A percentile compares a stretch with the other conserved stretches of the same genome.
Conservation (phyloP, 495 filamentous ascomycete species). For the Letharia lupina region DNA sequence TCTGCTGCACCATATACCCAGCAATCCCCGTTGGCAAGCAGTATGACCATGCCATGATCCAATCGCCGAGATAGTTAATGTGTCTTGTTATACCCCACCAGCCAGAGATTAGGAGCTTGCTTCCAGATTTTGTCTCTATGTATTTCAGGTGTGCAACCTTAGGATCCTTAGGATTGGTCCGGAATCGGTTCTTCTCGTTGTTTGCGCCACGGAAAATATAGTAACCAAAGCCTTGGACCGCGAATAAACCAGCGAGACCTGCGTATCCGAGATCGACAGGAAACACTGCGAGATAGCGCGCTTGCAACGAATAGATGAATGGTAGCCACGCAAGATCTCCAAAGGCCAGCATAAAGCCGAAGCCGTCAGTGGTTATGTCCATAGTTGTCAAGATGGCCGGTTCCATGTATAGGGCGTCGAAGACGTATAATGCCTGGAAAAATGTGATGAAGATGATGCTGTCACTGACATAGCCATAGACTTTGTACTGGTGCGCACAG, state of each 20-base stretch:
- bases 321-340: slow-evolving; percentile 93
- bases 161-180: slow-evolving; percentile 78
- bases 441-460: slow-evolving; percentile 73
- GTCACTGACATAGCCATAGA: slow-evolving; percentile 74
- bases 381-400: slow-evolving; percentile 89
- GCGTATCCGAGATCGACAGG: slow-evolving; percentile 63
- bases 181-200: slow-evolving; percentile 90
- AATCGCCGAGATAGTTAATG: slow-evolving; percentile 98
- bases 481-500: slow-evolving; percentile 78
- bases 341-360: slow-evolving; percentile 94
- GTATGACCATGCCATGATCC: slow-evolving; percentile 89
- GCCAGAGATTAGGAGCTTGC: slow-evolving; percentile 71
- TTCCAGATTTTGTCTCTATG: slow-evolving; percentile 77
- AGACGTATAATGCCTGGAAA: slow-evolving; percentile 75
- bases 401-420: slow-evolving; percentile 87
- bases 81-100: slow-evolving; percentile 95
- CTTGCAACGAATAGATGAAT: slow-evolving; percentile 78
- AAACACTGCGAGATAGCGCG: slow-evolving; percentile 78
- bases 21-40: slow-evolving; percentile 82
- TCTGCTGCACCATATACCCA: slow-evolving; percentile 57
- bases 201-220: slow-evolving; percentile 87
- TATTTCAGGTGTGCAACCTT: slow-evolving; percentile 72
- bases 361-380: slow-evolving; percentile 90
- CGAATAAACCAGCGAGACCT: slow-evolving; percentile 53
- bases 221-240: slow-evolving; percentile 62